These are phyloP conservation scores for Xylogone sp. DNA, from an alignment of 2,329 filamentous ascomycete species.

Conservation along the genomic window DNA sequence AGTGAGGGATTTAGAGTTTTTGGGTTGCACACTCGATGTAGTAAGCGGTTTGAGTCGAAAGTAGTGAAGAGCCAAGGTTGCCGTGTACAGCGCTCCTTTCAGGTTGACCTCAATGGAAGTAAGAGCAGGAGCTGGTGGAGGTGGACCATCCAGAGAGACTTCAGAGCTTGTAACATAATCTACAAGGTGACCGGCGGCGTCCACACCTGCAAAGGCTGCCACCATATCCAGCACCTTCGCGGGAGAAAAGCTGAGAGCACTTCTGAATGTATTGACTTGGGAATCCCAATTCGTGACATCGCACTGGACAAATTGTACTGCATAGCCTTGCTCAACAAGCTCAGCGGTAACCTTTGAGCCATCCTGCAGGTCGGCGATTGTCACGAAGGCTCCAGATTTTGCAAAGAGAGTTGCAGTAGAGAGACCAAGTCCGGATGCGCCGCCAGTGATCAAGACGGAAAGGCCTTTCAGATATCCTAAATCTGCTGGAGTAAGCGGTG, in stretches of 20 bases:
- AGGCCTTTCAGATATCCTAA: neutral
- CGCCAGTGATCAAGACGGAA: neutral
- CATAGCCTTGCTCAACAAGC: neutral
- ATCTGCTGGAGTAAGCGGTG: neutral
- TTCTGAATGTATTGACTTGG: slow-evolving; percentile 26
- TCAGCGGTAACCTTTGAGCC: neutral
- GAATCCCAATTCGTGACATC: slow-evolving; percentile 28
- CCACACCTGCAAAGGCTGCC: slow-evolving; percentile 28
- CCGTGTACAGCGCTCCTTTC: slow-evolving; percentile 24
- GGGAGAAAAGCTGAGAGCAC: slow-evolving; percentile 20
- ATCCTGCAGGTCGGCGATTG: neutral
- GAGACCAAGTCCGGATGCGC: neutral
- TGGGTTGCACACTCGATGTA: neutral
- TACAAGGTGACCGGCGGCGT: neutral
- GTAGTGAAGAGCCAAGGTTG: slow-evolving; percentile 31
- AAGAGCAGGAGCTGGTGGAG: slow-evolving; percentile 25
- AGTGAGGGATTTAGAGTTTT: slow-evolving; percentile 28
- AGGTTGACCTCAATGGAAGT: slow-evolving; percentile 27
- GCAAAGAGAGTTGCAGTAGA: neutral
- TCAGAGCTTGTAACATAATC: neutral
- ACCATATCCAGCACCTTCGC: slow-evolving; percentile 25
- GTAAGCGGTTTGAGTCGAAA: slow-evolving; percentile 28
- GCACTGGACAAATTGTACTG: slow-evolving; percentile 25
- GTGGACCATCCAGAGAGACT: slow-evolving; percentile 6
- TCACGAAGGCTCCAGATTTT: neutral